These are phyloP conservation scores for Sarocladiaceae sp. DNA, from an alignment of 2,329 filamentous ascomycete genomes.

Conservation along the genomic window DNA sequence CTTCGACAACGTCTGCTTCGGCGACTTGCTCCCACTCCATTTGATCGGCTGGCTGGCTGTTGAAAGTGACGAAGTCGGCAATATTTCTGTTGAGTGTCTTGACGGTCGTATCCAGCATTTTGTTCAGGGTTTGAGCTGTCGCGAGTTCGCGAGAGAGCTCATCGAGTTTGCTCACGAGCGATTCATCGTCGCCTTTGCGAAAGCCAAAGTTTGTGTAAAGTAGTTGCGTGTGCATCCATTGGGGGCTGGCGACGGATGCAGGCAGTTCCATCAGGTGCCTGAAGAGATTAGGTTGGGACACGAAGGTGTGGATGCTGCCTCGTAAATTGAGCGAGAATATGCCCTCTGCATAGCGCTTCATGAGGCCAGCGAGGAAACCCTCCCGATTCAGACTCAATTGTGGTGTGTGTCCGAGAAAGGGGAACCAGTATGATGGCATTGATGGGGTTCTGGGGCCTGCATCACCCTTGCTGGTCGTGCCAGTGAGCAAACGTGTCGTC, in stretches of 20 bases:
- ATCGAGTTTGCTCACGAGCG: not conserved
- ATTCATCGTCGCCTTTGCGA: constrained; percentile 15
- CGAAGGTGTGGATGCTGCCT: constrained; percentile 27
- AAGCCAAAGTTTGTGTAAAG: constrained; percentile 29
- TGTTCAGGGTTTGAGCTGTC: constrained; percentile 14
- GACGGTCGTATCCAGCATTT: constrained; percentile 13
- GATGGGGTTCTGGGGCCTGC: constrained; percentile 19
- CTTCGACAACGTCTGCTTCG: constrained; percentile 25
- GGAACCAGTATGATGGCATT: constrained; percentile 30
- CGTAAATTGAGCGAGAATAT: constrained; percentile 30
- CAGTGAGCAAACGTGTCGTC: constrained; percentile 36
- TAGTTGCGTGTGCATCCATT: constrained; percentile 20
- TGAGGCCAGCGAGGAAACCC: constrained; percentile 25
- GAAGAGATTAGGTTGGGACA: constrained; percentile 27
- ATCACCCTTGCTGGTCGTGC: constrained; percentile 48
- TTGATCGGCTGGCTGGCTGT: constrained; percentile 31
- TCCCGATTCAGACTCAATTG: constrained; percentile 25
- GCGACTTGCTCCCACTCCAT: constrained; percentile 33
- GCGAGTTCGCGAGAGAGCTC: not conserved
- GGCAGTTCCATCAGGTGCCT: constrained; percentile 25
- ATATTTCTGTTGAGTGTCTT: constrained; percentile 24
- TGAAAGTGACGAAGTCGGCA: constrained; percentile 34
- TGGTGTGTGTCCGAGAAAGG: constrained; percentile 30
- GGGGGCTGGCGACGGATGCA: constrained; percentile 20
- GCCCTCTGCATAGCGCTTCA: constrained; percentile 27